Evolutionary conservation across 352 stramenopile genomes (phyloP), one percentile per base, ranked within the genome.

Genomic region (Globisporangium apiculatum): DNA sequence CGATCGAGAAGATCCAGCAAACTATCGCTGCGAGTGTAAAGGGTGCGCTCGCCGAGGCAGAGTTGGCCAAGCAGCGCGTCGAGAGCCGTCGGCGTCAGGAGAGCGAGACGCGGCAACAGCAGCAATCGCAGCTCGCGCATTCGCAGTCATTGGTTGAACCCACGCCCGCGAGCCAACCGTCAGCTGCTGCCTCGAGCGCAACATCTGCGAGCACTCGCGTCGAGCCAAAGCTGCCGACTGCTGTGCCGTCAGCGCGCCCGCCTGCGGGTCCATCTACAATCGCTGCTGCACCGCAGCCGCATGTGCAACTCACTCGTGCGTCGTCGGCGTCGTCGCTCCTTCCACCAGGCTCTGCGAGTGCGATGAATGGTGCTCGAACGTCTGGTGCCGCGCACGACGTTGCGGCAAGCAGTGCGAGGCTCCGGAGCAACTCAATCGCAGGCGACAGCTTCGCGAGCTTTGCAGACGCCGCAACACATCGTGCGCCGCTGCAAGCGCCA

Each of bases 31-130:
- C 73, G 5, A 84, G 75, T 10, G 67, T 69, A 15, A 86, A 88
- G 57, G 77, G 79, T 8, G 82, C 82, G 4, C 59, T 83, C 18
- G 74, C 69, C 5, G 82, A 91, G 62, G 82, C 82, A 6, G 77
- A 91, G 59, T 72, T 91, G 51, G 79, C 82, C 7, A 86, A 83
- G 56, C 66, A 72, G 31, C 75, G 82, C 7, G 77, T 91, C 14
- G 82, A 89, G 61, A 75, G 55, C 11, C 69, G 82, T 0, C 70
- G 80, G 1, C 24, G 24, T 14, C 71, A 78, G 53, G 75, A 88
- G 40, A 60, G 66, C 7, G 79, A 88, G 53, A 37, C 62, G 14
- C 71, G 67, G 1, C 69, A 71, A 6, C 76, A 82, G 48, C 71
- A 68, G 38, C 65, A 31, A 31, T 31, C 24, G 24, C 24, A 74